Evolutionary conservation across 208 protist genomes (phyloP).

Genomic region (Sergeia podlipaevii): DNA sequence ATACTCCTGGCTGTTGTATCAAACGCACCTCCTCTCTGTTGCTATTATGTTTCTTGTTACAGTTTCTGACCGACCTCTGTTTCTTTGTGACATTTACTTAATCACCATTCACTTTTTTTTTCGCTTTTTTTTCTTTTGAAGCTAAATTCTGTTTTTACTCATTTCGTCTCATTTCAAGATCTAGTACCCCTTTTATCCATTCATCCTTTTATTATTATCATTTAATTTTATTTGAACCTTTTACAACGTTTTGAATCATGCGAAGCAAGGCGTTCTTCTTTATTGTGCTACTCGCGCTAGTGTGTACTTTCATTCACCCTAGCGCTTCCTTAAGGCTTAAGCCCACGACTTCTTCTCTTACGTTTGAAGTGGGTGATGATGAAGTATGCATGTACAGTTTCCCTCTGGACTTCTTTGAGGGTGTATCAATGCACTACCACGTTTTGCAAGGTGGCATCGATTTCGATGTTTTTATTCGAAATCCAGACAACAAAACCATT

Average conservation of each 20-base stretch:
- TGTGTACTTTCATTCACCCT: background rate
- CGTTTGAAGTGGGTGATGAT: slow-evolving; percentile 61
- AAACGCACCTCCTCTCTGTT: no score
- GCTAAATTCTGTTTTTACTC: no score
- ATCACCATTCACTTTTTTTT: slow-evolving; percentile 1
- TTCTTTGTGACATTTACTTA: background rate
- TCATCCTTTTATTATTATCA: no score
- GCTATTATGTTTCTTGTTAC: background rate
- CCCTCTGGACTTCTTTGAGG: slow-evolving; percentile 53
- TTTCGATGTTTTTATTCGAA: slow-evolving; percentile 70
- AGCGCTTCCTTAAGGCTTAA: background rate
- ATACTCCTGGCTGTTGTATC: no score
- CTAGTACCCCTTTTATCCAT: no score
- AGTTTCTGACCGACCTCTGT: background rate
- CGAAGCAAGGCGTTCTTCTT: no score
- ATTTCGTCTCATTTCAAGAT: no score
- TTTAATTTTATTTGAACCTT: no score
- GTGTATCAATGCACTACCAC: slow-evolving; percentile 68
- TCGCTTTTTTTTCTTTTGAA: slow-evolving; percentile 7
- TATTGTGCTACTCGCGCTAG: no score
- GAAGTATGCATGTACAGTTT: slow-evolving; percentile 72
- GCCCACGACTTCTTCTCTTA: slow-evolving; percentile 41
- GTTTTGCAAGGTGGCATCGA: slow-evolving; percentile 57
- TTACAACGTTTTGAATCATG: no score
- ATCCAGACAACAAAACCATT: slow-evolving; percentile 46